These are phyloP conservation scores for Annulohypoxylon moriforme DNA, from an alignment of 495 filamentous ascomycete species.

Conservation along the genomic window DNA sequence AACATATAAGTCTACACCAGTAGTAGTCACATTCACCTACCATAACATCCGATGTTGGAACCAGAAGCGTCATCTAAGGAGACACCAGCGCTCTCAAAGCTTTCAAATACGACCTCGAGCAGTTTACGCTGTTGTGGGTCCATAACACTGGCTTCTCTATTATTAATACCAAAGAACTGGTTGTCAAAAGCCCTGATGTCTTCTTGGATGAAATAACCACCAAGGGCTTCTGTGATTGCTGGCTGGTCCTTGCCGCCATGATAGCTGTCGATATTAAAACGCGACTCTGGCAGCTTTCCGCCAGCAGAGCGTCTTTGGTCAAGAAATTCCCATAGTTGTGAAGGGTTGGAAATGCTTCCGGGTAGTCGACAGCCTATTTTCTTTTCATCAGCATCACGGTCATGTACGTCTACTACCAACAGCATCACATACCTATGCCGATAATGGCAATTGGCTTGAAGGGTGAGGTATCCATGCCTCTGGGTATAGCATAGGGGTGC, in stretches of 20 bases:
- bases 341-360: constrained; percentile 2
- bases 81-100: constrained; percentile 52
- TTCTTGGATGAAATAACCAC: constrained; percentile 58
- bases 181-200: constrained; percentile 61
- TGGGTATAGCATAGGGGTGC: background rate
- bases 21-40: background rate
- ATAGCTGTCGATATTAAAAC: constrained; percentile 32
- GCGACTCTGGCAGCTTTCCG: constrained; percentile 10
- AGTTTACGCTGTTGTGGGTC: constrained; percentile 55
- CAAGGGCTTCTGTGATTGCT: constrained; percentile 37
- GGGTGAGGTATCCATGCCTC: background rate
- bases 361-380: constrained; percentile 21
- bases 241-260: constrained; percentile 15
- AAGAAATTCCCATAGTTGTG: constrained; percentile 39
- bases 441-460: constrained; percentile 9
- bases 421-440: constrained; percentile 4
- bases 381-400: background rate
- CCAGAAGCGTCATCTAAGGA: constrained; percentile 68
- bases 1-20: background rate
- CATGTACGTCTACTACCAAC: background rate
- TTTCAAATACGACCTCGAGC: constrained; percentile 55
- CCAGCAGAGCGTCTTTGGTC: constrained; percentile 24
- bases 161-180: constrained; percentile 62
- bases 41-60: constrained; percentile 68
- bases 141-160: constrained; percentile 53